Evolutionary conservation across 2,329 filamentous ascomycete genomes (phyloP), one percentile per base, ranked within the genome.

Genomic region (Graphilbum sp.): DNA sequence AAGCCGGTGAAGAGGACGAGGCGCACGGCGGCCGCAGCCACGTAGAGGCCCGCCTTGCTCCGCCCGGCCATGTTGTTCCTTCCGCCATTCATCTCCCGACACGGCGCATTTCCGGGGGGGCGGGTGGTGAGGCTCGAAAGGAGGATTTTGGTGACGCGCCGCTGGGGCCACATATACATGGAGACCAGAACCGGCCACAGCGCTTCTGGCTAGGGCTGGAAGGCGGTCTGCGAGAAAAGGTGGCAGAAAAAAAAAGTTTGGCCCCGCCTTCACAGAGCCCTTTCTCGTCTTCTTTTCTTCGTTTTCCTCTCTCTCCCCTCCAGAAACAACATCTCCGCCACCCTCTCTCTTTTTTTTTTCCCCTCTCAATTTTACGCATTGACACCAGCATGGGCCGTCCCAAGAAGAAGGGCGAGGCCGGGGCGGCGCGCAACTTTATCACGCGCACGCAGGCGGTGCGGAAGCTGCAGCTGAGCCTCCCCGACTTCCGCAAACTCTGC

Each of bases 361-460:
- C 23, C 23, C 12, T 12, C 7, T 7, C 23, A 12, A 25, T 25
- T 25, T 25, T 15, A n/a, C 27, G 5, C 30, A 16, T 18, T 18
- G 9, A 12, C n/a, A 5, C 41, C 46, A 56, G 45, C 49, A 72
- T 92, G 85, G 73, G 64, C 40, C 77, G 75, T 52, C 79, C 87
- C 51, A 92, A 90, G 76, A 92, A 84, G 71, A 95, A 88, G 66
- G 87, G 87, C 55, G 76, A 82, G 58, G 70, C 87, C 56, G 90
- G 90, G 59, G 80, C 85, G 59, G 86, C 87, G 64, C 94, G 90
- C 66, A 98, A 98, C 72, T 98, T 88, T 67, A 86, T 98, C 51
- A 98, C 90, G 41, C 75, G 90, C 59, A 95, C 88, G 32, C 86
- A 95, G 66, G 90, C 90, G 34, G 85, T 98, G 52, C 85, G 87